A percentile compares a stretch with the other conserved stretches of the same genome.
phyloP scores from a whole-genome alignment of 139 green algal species.

The Trebouxia sp. region DNA sequence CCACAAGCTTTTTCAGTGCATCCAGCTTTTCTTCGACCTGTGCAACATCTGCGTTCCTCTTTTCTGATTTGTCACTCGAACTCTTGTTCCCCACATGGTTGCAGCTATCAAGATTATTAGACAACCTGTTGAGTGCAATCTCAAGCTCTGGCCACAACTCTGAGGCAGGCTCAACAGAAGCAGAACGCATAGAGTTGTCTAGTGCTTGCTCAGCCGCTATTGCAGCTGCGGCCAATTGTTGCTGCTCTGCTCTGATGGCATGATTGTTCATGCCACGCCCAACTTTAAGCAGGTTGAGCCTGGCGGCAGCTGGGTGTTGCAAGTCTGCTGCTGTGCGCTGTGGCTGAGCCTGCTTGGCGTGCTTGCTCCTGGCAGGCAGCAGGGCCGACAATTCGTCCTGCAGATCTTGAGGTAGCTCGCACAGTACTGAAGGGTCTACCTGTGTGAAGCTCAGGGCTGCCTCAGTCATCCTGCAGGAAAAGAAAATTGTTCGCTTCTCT shows the following conservation, averaged over 20 bases:
- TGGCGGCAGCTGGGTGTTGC: background rate
- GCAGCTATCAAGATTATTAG: too few relatives aligned
- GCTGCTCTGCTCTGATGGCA: background rate
- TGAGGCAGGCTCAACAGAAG: background rate
- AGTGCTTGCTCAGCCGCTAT: background rate
- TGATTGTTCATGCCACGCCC: background rate
- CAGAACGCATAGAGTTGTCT: background rate
- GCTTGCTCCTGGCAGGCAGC: constrained; percentile 8
- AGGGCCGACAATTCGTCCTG: constrained; percentile 44
- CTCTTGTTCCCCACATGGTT: too few relatives aligned
- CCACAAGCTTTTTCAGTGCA: background rate
- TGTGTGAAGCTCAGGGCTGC: constrained; percentile 40
- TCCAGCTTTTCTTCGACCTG: background rate
- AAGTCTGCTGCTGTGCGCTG: too few relatives aligned
- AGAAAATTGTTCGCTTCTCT: background rate
- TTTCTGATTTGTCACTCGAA: too few relatives aligned
- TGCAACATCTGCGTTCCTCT: too few relatives aligned
- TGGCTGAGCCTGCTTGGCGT: background rate
- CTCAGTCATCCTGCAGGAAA: constrained; percentile 20
- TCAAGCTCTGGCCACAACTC: constrained; percentile 21
- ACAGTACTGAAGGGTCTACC: constrained; percentile 55
- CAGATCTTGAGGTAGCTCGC: constrained; percentile 53
- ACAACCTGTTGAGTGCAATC: background rate
- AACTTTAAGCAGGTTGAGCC: background rate
- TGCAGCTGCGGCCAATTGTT: background rate